phyloP scores from a whole-genome alignment of 306 rosid genomes.

The Castanea mollissima region DNA sequence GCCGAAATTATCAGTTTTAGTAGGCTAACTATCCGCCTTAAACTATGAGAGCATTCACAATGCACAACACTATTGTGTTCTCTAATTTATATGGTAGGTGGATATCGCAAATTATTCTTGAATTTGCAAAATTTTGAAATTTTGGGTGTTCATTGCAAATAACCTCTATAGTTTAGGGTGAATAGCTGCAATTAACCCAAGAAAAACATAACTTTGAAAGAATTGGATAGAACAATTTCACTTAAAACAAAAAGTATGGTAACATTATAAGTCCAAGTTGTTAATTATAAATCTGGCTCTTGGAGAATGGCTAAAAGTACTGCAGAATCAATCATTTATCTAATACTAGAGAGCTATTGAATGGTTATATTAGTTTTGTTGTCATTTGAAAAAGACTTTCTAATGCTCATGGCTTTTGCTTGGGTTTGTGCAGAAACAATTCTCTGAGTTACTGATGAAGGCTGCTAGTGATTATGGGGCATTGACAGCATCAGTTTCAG shows the following conservation, averaged over 20 bases:
- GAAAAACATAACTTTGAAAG: background rate
- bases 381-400: background rate
- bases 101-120: too few relatives aligned
- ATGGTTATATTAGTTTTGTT: background rate
- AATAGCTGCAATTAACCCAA: too few relatives aligned
- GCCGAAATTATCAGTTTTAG: too few relatives aligned
- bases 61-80: too few relatives aligned
- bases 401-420: conserved; percentile 32
- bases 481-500: conserved; percentile 90
- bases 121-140: too few relatives aligned
- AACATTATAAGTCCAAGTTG: background rate
- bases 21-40: too few relatives aligned
- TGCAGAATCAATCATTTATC: background rate
- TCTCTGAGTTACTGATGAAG: conserved; percentile 90
- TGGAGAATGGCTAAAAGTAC: background rate
- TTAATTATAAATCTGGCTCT: background rate
- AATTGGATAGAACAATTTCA: background rate
- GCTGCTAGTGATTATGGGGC: conserved; percentile 98
- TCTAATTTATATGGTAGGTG: too few relatives aligned
- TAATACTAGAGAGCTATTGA: conserved; percentile 2
- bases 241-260: background rate
- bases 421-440: conserved; percentile 75
- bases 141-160: too few relatives aligned
- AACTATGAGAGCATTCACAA: too few relatives aligned
- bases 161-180: too few relatives aligned